Percentiles rank a stretch among this genome's conserved stretches.
These are phyloP conservation scores for Vinca major DNA, from an alignment of 305 asterid genomes.

Conservation along the genomic window DNA sequence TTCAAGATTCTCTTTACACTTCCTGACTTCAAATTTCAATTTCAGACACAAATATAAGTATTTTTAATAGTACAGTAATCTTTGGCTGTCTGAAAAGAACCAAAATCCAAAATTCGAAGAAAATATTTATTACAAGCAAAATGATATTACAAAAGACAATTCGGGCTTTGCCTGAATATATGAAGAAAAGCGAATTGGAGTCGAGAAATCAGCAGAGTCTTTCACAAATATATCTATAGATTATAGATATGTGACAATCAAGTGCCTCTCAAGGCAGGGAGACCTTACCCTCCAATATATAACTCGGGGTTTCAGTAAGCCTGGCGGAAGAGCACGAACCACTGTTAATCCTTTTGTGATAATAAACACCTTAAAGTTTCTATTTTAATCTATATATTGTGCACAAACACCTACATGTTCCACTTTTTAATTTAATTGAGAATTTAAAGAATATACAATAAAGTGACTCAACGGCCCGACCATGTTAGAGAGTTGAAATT, in stretches of 20 bases:
- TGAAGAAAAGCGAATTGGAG: conserved; percentile 20
- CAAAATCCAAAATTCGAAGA: conserved; percentile 12
- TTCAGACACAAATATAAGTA: not conserved
- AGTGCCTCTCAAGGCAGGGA: no score
- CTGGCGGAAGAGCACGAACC: no score
- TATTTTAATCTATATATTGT: no score
- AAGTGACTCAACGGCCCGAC: no score
- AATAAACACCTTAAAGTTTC: no score
- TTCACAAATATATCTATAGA: not conserved
- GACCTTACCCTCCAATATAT: no score
- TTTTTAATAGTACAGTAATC: not conserved
- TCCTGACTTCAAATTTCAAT: not conserved
- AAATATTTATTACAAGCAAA: conserved; percentile 10
- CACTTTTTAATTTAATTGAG: no score
- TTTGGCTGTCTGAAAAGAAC: not conserved
- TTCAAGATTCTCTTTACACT: conserved; percentile 16
- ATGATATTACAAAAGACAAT: conserved; percentile 20
- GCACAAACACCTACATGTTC: no score
- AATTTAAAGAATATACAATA: no score
- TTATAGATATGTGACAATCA: not conserved
- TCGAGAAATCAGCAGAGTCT: conserved; percentile 12
- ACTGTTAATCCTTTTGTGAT: no score
- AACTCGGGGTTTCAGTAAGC: no score
- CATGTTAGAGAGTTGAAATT: no score
- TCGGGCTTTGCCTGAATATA: conserved; percentile 31